Conservation (phyloP, 192 early-diverging fungal species). For the Coemansia sp. region DNA sequence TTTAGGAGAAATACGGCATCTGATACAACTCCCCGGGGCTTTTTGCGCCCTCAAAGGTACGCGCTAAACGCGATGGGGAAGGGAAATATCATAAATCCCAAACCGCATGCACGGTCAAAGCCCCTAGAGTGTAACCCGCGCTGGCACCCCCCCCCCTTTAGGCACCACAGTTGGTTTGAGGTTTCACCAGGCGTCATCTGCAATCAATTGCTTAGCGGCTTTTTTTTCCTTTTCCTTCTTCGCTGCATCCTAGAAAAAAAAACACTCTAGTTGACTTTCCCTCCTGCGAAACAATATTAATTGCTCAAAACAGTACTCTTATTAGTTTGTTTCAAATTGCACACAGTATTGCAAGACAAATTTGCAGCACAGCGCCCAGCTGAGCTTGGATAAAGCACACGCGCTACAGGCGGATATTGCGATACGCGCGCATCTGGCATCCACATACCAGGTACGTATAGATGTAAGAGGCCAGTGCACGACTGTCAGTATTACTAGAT, state of each 20-base stretch:
- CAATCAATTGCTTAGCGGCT: not conserved
- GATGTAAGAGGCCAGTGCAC: not conserved
- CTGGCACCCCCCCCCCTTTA: not conserved
- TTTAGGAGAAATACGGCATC: not conserved
- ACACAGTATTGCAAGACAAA: not conserved
- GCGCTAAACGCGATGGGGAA: too few species aligned
- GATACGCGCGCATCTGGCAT: not conserved
- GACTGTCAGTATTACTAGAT: not conserved
- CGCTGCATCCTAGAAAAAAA: not conserved
- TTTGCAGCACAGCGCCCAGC: not conserved
- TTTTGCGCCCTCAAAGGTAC: too few species aligned
- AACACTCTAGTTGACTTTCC: not conserved
- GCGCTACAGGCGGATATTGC: not conserved
- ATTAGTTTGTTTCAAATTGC: not conserved
- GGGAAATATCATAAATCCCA: too few species aligned
- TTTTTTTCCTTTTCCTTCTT: not conserved
- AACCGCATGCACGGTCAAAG: not conserved
- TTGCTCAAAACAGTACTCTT: not conserved
- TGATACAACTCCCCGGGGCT: not conserved
- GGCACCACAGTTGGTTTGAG: not conserved
- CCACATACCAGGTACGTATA: not conserved
- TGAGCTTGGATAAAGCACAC: not conserved
- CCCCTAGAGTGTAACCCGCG: not conserved
- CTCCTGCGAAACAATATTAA: not conserved
- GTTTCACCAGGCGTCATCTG: not conserved